Evolutionary conservation across 2,329 filamentous ascomycete species (phyloP).

Genomic region (Ophiostoma triangulosporum): DNA sequence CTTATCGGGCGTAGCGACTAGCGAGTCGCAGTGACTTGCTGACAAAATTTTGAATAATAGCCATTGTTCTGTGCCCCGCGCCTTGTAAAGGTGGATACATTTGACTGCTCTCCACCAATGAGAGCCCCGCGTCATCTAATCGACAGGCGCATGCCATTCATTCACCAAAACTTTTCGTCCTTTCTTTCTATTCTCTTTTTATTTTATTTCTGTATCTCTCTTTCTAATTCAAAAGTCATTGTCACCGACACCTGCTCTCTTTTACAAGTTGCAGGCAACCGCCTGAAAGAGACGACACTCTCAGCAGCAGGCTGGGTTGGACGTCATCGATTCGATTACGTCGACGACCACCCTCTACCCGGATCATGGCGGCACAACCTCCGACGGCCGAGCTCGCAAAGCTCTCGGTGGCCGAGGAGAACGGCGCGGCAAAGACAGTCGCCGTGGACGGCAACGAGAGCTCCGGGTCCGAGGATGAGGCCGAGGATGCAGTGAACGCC

Average conservation of each 20-base stretch:
- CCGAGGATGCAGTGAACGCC: conserved; percentile 25
- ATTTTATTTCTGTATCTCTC: background rate
- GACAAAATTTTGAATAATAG: too few species aligned
- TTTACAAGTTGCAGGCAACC: background rate
- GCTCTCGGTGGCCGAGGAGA: background rate
- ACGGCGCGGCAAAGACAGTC: conserved; percentile 14
- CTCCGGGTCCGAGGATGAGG: conserved; percentile 41
- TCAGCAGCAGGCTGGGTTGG: too few species aligned
- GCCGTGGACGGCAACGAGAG: conserved; percentile 29
- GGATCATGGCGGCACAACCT: conserved; percentile 28
- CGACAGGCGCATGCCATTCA: conserved; percentile 3
- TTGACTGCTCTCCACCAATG: background rate
- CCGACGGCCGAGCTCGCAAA: conserved; percentile 16
- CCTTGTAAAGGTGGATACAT: conserved; percentile 1
- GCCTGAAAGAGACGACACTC: background rate
- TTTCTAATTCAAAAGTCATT: background rate
- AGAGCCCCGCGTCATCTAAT: conserved; percentile 1
- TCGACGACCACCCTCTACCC: background rate
- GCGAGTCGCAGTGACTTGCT: background rate
- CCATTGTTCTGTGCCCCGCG: background rate
- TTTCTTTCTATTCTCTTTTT: background rate
- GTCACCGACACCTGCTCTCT: background rate
- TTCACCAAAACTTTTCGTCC: conserved; percentile 4
- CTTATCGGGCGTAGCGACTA: background rate
- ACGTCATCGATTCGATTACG: background rate